Conservation (phyloP, 352 stramenopile genomes). For the Thraustochytrium striatum region DNA sequence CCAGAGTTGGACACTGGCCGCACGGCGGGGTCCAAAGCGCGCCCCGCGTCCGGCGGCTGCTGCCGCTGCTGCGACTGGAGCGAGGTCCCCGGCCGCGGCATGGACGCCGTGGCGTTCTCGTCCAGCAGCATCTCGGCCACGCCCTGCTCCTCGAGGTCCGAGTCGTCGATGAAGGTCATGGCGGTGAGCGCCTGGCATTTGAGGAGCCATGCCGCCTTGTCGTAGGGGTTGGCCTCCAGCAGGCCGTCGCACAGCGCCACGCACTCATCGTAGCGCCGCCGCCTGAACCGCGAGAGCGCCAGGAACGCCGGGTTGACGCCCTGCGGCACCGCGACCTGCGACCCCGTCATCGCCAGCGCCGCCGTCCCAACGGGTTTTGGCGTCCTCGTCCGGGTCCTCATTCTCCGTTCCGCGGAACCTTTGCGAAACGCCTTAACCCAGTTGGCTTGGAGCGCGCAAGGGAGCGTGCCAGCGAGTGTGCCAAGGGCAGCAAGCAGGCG, state of each 20-base stretch:
- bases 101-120: conserved; percentile 79
- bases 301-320: conserved; percentile 75
- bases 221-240: conserved; percentile 73
- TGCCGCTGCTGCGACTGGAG: too few relatives aligned
- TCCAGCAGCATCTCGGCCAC: conserved; percentile 82
- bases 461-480: too few relatives aligned
- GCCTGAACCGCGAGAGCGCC: conserved; percentile 67
- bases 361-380: too few relatives aligned
- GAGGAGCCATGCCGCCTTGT: conserved; percentile 80
- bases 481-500: too few relatives aligned
- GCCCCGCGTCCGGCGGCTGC: too few relatives aligned
- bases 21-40: conserved; percentile 64
- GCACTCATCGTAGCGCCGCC: conserved; percentile 72
- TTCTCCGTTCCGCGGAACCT: too few relatives aligned
- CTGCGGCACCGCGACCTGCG: too few relatives aligned
- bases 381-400: too few relatives aligned
- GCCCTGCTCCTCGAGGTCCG: conserved; percentile 81
- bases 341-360: too few relatives aligned
- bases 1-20: conserved; percentile 75
- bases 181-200: conserved; percentile 79
- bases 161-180: conserved; percentile 83
- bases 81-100: conserved; percentile 77
- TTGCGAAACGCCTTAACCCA: too few relatives aligned
- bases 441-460: too few relatives aligned
- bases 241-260: conserved; percentile 75